Conservation (phyloP, 306 rosid genomes). For the Albizia julibrissin region DNA sequence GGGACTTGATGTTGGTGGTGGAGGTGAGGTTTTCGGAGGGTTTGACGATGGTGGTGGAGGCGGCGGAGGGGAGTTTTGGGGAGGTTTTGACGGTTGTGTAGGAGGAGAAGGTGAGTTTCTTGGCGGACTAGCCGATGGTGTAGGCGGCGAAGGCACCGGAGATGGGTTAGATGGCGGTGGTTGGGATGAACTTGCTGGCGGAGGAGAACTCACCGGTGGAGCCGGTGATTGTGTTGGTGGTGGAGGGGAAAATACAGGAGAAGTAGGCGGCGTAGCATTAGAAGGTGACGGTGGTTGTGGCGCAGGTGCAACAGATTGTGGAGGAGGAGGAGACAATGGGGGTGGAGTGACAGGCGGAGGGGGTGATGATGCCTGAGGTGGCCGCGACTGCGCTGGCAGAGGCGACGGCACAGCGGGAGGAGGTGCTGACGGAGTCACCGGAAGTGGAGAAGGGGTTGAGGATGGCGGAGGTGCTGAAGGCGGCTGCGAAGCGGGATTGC, state of each 20-base stretch:
- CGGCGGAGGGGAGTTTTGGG: conserved; percentile 15
- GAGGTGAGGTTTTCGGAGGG: conserved; percentile 41
- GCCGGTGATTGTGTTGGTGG: not conserved
- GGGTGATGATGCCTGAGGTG: not conserved
- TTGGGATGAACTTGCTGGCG: not conserved
- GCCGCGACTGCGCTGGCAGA: not conserved
- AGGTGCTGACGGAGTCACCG: not conserved
- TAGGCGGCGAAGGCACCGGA: conserved; percentile 17
- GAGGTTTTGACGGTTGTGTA: conserved; percentile 30
- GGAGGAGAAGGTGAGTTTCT: conserved; percentile 34
- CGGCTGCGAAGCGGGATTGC: conserved; percentile 31
- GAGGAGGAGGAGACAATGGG: not conserved
- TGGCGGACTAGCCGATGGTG: conserved; percentile 33
- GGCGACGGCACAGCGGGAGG: not conserved
- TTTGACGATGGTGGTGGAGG: conserved; percentile 29
- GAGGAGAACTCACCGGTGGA: conserved; percentile 1
- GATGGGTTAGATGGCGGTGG: conserved; percentile 38
- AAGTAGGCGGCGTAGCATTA: not conserved
- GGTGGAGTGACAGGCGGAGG: not conserved
- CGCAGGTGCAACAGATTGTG: not conserved
- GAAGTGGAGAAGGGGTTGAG: not conserved
- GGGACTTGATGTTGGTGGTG: conserved; percentile 29
- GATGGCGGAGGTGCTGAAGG: not conserved
- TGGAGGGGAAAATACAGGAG: not conserved
- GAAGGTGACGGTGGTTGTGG: not conserved